These are phyloP conservation scores for Eucalyptus virginea DNA, from an alignment of 345 rosid genomes.

Conservation along the genomic window DNA sequence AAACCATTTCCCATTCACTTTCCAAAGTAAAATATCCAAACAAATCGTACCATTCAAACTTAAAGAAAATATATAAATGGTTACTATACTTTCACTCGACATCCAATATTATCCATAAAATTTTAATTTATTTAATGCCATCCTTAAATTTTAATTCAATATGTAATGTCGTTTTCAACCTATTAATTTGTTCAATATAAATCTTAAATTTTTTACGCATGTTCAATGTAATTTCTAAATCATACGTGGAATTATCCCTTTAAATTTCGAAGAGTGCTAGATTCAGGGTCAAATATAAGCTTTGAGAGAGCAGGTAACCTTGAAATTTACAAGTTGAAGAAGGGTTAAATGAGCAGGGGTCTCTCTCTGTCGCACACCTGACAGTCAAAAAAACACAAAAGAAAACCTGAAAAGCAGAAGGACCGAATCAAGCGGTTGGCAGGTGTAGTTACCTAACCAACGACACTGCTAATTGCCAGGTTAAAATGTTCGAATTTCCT, in stretches of 20 bases:
- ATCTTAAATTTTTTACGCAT: fast-evolving
- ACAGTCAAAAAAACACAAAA: neutral
- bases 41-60: neutral
- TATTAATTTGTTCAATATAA: neutral
- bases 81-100: neutral
- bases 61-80: neutral
- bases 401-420: neutral
- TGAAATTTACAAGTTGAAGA: neutral
- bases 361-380: neutral
- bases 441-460: neutral
- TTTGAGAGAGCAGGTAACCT: neutral
- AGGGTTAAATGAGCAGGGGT: neutral
- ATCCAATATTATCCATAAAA: neutral
- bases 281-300: neutral
- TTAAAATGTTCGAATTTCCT: neutral
- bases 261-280: fast-evolving
- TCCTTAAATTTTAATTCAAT: neutral
- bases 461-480: neutral
- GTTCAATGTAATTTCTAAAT: neutral
- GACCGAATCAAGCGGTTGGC: neutral
- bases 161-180: fast-evolving
- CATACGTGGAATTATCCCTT: neutral
- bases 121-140: fast-evolving
- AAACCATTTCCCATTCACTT: neutral
- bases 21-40: neutral